Evolutionary conservation across 495 filamentous ascomycete species (phyloP).

Genomic region (Xylaria palmicola): DNA sequence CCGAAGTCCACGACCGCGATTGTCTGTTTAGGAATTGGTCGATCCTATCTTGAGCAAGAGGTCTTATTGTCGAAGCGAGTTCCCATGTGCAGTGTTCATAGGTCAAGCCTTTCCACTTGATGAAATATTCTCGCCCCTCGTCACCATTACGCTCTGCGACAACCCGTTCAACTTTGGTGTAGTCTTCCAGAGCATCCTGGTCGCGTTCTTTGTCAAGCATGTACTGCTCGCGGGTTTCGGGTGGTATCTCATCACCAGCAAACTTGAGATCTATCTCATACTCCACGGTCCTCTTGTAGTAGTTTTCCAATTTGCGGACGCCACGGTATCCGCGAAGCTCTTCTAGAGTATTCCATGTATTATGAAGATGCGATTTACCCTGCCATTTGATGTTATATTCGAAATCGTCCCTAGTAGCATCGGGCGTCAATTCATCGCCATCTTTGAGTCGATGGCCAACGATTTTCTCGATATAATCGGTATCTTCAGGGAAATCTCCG

Average conservation of each 20-base stretch:
- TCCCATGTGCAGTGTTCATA: slow-evolving; percentile 98
- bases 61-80: slow-evolving; percentile 65
- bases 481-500: slow-evolving; percentile 59
- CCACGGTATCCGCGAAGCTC: slow-evolving; percentile 62
- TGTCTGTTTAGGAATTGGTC: slow-evolving; percentile 86
- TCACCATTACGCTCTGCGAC: slow-evolving; percentile 77
- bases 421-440: slow-evolving; percentile 56
- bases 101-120: slow-evolving; percentile 88
- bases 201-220: slow-evolving; percentile 84
- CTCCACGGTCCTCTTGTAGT: slow-evolving; percentile 76
- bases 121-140: slow-evolving; percentile 76
- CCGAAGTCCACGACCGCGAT: slow-evolving; percentile 70
- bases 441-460: slow-evolving; percentile 80
- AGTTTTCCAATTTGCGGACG: slow-evolving; percentile 87
- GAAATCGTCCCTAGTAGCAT: slow-evolving; percentile 73
- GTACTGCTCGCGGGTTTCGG: slow-evolving; percentile 89
- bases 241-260: slow-evolving; percentile 66
- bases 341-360: slow-evolving; percentile 86
- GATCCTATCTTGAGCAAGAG: slow-evolving; percentile 79
- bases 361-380: slow-evolving; percentile 87
- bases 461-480: slow-evolving; percentile 83
- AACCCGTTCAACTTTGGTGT: slow-evolving; percentile 86
- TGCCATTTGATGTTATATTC: slow-evolving; percentile 99
- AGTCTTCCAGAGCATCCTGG: slow-evolving; percentile 78
- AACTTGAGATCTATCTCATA: slow-evolving; percentile 69